Evolutionary conservation across 2,329 filamentous ascomycete genomes (phyloP).

Genomic region (Xylaria arbuscula): DNA sequence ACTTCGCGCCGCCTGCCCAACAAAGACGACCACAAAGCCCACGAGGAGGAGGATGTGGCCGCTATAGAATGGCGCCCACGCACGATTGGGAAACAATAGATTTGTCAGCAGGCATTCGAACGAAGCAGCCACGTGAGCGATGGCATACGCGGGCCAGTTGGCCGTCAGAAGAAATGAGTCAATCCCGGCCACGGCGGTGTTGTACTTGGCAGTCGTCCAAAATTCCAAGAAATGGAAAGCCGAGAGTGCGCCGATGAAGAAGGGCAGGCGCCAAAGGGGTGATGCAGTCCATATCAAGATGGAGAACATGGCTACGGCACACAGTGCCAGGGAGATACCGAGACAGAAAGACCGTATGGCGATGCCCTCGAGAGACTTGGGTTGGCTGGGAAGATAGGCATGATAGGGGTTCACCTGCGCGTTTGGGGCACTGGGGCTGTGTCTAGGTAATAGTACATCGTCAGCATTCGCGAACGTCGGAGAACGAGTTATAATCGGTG

Average conservation of each 20-base stretch:
- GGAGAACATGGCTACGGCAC: slow-evolving; percentile 49
- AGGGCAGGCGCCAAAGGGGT: slow-evolving; percentile 70
- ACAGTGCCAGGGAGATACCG: slow-evolving; percentile 56
- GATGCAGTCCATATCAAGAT: slow-evolving; percentile 54
- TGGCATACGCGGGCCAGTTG: slow-evolving; percentile 86
- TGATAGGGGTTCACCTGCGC: slow-evolving; percentile 50
- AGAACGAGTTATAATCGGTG: slow-evolving; percentile 22
- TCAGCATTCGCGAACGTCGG: slow-evolving; percentile 40
- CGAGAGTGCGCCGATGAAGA: slow-evolving; percentile 76
- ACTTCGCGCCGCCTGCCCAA: slow-evolving; percentile 82
- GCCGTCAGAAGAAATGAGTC: slow-evolving; percentile 83
- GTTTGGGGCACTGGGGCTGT: slow-evolving; percentile 50
- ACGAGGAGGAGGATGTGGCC: slow-evolving; percentile 58
- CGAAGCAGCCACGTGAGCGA: slow-evolving; percentile 81
- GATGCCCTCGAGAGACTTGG: slow-evolving; percentile 70
- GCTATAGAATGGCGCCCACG: slow-evolving; percentile 59
- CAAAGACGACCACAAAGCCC: slow-evolving; percentile 71
- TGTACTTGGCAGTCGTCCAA: slow-evolving; percentile 87
- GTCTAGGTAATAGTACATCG: slow-evolving; percentile 46
- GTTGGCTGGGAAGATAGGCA: slow-evolving; percentile 58
- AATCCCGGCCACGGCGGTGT: slow-evolving; percentile 77
- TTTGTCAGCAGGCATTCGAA: slow-evolving; percentile 75
- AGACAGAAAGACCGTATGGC: slow-evolving; percentile 68
- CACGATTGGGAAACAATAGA: slow-evolving; percentile 63
- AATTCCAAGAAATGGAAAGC: slow-evolving; percentile 97